These are phyloP conservation scores for Noccaea bulbosa DNA, from an alignment of 345 rosid genomes.

Conservation along the genomic window DNA sequence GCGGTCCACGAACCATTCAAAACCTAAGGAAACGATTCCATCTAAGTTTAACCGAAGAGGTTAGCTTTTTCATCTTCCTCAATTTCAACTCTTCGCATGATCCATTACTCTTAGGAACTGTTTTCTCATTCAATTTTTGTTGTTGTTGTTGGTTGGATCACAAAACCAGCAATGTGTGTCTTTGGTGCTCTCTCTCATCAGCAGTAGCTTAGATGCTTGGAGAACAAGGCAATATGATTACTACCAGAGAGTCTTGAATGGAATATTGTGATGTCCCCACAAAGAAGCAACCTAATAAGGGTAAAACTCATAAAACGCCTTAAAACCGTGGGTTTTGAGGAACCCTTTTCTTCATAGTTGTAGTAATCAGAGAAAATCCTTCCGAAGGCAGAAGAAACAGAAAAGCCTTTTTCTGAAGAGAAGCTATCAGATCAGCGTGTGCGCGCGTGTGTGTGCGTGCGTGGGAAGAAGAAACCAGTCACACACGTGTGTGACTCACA, in stretches of 20 bases:
- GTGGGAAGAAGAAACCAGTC: slow-evolving; percentile 32
- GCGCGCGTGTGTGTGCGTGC: neutral
- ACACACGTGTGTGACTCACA: slow-evolving; percentile 27
- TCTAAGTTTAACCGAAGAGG: slow-evolving; percentile 97
- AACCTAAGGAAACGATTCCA: slow-evolving; percentile 93
- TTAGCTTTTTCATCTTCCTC: slow-evolving; percentile 35
- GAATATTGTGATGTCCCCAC: slow-evolving; percentile 71
- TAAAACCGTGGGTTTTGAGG: slow-evolving; percentile 17
- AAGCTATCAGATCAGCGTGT: slow-evolving; percentile 35
- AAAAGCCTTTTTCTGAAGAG: slow-evolving; percentile 20
- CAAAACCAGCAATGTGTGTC: slow-evolving; percentile 93
- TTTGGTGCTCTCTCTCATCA: slow-evolving; percentile 93
- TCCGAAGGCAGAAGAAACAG: slow-evolving; percentile 21
- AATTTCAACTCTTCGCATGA: neutral
- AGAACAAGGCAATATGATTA: slow-evolving; percentile 97
- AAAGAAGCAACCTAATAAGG: slow-evolving; percentile 22
- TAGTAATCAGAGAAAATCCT: slow-evolving; percentile 34
- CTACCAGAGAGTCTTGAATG: slow-evolving; percentile 95
- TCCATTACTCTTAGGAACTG: slow-evolving; percentile 14
- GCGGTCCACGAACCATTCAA: slow-evolving; percentile 92
- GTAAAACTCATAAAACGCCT: slow-evolving; percentile 26
- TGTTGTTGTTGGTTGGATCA: neutral
- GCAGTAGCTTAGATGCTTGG: slow-evolving; percentile 99
- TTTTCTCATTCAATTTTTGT: slow-evolving; percentile 4
- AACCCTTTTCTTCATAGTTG: slow-evolving; percentile 26